phyloP scores from a whole-genome alignment of 2,329 filamentous ascomycete species.

The Ascochyta fabae region DNA sequence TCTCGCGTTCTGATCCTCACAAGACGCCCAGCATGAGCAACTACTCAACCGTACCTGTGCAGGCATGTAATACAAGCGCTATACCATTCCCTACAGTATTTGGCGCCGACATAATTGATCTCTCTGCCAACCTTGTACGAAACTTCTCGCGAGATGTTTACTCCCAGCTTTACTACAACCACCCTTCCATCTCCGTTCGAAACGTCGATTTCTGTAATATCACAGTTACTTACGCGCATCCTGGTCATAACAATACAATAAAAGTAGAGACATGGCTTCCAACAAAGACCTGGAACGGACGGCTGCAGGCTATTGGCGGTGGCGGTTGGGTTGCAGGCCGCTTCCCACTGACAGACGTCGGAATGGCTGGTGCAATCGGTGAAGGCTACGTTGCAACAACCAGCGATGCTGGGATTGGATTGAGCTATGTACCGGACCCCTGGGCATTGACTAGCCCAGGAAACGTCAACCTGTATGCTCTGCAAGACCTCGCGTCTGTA shows the following conservation, averaged over 20 bases:
- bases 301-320: slow-evolving; percentile 26
- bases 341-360: slow-evolving; percentile 7
- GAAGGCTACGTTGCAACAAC: slow-evolving; percentile 29
- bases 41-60: background rate
- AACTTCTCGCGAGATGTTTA: slow-evolving; percentile 20
- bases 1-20: background rate
- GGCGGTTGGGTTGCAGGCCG: slow-evolving; percentile 33
- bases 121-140: slow-evolving; percentile 20
- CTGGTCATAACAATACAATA: slow-evolving; percentile 44
- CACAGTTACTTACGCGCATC: slow-evolving; percentile 49
- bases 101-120: slow-evolving; percentile 19
- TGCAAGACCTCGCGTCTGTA: slow-evolving; percentile 42
- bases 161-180: slow-evolving; percentile 18
- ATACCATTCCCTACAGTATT: slow-evolving; percentile 16
- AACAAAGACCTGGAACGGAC: slow-evolving; percentile 25
- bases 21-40: background rate
- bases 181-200: slow-evolving; percentile 7
- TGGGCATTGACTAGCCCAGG: slow-evolving; percentile 21
- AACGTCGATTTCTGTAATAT: slow-evolving; percentile 45
- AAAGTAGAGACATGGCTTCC: slow-evolving; percentile 45
- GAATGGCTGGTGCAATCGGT: slow-evolving; percentile 18
- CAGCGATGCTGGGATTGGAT: slow-evolving; percentile 26
- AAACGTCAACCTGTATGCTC: slow-evolving; percentile 24
- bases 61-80: slow-evolving; percentile 10
- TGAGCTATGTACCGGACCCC: background rate